A percentile compares a stretch with the other conserved stretches of the same genome.
phyloP scores from a whole-genome alignment of 2,329 filamentous ascomycete species.

The Ceratocystis colombiana region DNA sequence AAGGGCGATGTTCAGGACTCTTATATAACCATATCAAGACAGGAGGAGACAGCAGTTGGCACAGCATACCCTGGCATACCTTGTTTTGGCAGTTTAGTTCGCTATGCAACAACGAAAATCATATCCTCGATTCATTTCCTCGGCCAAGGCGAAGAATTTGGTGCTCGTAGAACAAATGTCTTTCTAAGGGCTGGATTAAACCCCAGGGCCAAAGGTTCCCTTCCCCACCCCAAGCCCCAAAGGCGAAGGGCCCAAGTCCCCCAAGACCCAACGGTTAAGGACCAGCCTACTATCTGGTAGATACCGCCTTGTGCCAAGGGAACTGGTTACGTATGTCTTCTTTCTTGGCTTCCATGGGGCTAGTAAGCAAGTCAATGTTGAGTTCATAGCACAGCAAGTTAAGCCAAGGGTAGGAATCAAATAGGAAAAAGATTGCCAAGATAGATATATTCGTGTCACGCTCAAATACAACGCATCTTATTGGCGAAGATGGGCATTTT shows the following conservation, averaged over 20 bases:
- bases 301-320: conserved; percentile 13
- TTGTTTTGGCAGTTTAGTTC: background rate
- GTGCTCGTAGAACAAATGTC: background rate
- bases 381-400: background rate
- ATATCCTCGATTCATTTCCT: background rate
- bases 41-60: background rate
- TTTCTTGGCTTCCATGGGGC: conserved; percentile 3
- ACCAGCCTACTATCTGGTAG: background rate
- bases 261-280: background rate
- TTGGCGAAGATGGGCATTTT: background rate
- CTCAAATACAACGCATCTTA: conserved; percentile 7
- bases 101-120: background rate
- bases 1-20: background rate
- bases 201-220: background rate
- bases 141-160: conserved; percentile 5
- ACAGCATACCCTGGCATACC: background rate
- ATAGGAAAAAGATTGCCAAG: background rate
- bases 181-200: background rate
- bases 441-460: background rate
- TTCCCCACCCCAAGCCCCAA: background rate
- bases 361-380: background rate
- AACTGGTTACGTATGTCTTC: conserved; percentile 6
- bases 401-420: background rate
- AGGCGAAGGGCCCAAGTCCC: too few species aligned
- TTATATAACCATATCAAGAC: background rate